Evolutionary conservation across 345 rosid genomes (phyloP).

Genomic region (Cardamine resedifolia): DNA sequence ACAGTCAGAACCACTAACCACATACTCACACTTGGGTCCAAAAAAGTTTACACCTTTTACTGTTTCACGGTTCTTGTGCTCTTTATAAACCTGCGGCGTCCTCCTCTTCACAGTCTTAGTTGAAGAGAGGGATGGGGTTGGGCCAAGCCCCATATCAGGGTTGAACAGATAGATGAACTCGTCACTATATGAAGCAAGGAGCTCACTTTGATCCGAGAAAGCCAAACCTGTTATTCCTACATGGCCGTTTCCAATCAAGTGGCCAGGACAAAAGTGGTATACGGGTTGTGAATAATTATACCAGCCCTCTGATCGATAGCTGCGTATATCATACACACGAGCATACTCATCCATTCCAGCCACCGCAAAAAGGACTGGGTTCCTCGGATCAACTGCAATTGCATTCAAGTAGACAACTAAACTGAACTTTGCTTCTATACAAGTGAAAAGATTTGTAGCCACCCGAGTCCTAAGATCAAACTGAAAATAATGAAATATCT

Average conservation of each 20-base stretch:
- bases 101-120: conserved; percentile 26
- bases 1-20: conserved; percentile 93
- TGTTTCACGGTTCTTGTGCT: conserved; percentile 67
- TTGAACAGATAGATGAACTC: conserved; percentile 81
- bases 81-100: conserved; percentile 67
- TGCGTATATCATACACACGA: conserved; percentile 80
- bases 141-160: conserved; percentile 72
- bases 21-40: conserved; percentile 89
- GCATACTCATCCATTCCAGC: conserved; percentile 84
- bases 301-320: conserved; percentile 63
- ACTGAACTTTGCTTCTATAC: conserved; percentile 41
- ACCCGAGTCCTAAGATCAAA: conserved; percentile 75
- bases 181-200: conserved; percentile 70
- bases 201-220: conserved; percentile 85
- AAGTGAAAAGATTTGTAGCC: conserved; percentile 73
- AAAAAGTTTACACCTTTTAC: conserved; percentile 82
- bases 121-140: conserved; percentile 53
- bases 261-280: conserved; percentile 67
- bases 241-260: conserved; percentile 55
- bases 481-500: conserved; percentile 44
- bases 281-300: conserved; percentile 59
- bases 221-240: conserved; percentile 86
- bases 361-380: conserved; percentile 73
- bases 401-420: conserved; percentile 58
- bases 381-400: conserved; percentile 81